A percentile compares a stretch with the other conserved stretches of the same genome.
Evolutionary conservation across 352 stramenopile genomes (phyloP).

Genomic region (Nothophytophthora sp.): DNA sequence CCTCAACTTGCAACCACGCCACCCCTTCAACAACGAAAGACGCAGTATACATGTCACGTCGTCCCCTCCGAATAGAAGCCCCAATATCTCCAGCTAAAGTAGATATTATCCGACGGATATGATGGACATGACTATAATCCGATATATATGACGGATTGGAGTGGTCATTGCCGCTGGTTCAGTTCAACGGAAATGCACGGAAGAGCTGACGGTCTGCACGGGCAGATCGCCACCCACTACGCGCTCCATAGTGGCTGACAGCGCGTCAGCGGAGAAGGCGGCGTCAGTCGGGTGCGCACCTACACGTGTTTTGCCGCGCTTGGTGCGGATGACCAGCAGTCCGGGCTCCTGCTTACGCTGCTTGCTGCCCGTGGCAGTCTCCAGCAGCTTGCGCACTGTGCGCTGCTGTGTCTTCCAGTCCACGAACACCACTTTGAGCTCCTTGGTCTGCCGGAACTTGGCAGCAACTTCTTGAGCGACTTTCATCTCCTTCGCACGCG

Average conservation of each 20-base stretch:
- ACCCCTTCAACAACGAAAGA: too few relatives aligned
- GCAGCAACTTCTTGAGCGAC: slow-evolving; percentile 56
- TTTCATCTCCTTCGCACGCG: slow-evolving; percentile 45
- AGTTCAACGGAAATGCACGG: slow-evolving; percentile 44
- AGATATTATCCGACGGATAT: too few relatives aligned
- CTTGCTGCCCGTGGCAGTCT: slow-evolving; percentile 13
- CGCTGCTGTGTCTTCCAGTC: slow-evolving; percentile 70
- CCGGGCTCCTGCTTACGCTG: slow-evolving; percentile 35
- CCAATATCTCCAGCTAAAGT: too few relatives aligned
- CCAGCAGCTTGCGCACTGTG: slow-evolving; percentile 52
- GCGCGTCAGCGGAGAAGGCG: slow-evolving; percentile 45
- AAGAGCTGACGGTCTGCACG: slow-evolving; percentile 30
- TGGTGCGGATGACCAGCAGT: slow-evolving; percentile 68
- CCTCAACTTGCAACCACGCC: too few relatives aligned
- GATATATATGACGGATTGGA: too few relatives aligned
- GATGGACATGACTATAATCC: too few relatives aligned
- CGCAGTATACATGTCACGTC: too few relatives aligned
- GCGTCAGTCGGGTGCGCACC: slow-evolving; percentile 33
- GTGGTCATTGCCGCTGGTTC: too few relatives aligned
- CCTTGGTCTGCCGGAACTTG: slow-evolving; percentile 69
- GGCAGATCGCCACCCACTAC: slow-evolving; percentile 67
- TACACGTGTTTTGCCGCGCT: slow-evolving; percentile 63
- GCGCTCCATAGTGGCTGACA: slow-evolving; percentile 73
- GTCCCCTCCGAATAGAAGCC: too few relatives aligned
- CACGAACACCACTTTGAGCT: slow-evolving; percentile 67